Evolutionary conservation across 371 early-diverging fungal species (phyloP), one percentile per base, ranked within the genome.

Genomic region (Chytridium lagenaria): DNA sequence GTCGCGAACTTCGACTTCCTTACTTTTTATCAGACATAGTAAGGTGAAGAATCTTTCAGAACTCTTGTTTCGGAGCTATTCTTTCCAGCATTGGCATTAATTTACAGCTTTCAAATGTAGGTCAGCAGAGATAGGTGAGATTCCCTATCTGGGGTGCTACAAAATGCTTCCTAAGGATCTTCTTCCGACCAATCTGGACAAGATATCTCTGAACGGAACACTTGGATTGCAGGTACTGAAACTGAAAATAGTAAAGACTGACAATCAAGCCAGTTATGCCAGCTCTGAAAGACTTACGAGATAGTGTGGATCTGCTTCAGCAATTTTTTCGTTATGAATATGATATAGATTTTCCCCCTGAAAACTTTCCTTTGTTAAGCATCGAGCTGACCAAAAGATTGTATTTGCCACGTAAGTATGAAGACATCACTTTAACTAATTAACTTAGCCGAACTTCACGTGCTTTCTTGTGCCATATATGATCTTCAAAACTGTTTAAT

Each of bases 21-120:
- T n/a, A 68, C 7, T 34, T 73, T 12, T n/a, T 59, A n/a, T 39
- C 59, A 1, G 73, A 73, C 37, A 59, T 73, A 5, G 2, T 68
- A 23, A 19, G 50, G 72, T 72, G 28, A 15, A 26, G 44, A 12
- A 44, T 22, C 33, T 69, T 69, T 12, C 7, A 19, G 44, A 44
- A 7, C 7, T 7, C 7, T 44, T 44, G 44, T 12, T 44, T 44
- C 44, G 19, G 44, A 19, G 44, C 44, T 44, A 26, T 16, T 16
- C 26, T 55, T 10, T 55, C 26, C n/a, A n/a, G 55, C 55, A 10
- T 23, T 55, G 26, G 55, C 10, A 23, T 55, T 10, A 26, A 10
- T 55, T 5, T 26, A 16, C 19, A 26, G 10, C 44, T 44, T 44
- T 19, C 44, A 12, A 44, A 44, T 44, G n/a, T n/a, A n/a, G n/a